Evolutionary conservation across 2,329 filamentous ascomycete species (phyloP), one percentile per base, ranked within the genome.

Genomic region (Microcyclospora pomicola): DNA sequence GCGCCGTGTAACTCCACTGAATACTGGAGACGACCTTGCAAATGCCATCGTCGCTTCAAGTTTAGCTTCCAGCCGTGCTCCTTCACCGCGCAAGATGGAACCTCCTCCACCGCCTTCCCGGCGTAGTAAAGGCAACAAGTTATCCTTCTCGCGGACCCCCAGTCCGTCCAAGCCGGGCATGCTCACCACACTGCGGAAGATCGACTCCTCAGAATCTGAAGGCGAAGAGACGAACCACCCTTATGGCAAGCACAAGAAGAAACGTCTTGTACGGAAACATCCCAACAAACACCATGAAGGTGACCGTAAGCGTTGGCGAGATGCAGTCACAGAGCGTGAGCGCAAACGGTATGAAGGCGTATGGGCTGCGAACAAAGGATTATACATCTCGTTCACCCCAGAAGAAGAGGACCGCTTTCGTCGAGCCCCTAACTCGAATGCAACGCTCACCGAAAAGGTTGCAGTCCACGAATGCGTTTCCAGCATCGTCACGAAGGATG

Each of bases 281-380:
- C 72, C 77, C 1, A 71, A 75, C 51, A 75, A 75, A 48, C 82
- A 91, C 51, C 76, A 83, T 49, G 82, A 88, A 54, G 82, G 54
- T 35, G 71, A 80, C 3, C 72, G 82, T 13, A 78, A 75, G 51
- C 73, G 81, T 6, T 91, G 83, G 83, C 72, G 81, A 31, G 82
- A 87, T 47, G 69, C 75, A 43, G 73, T 91, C 31, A 82, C 79
- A 0, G 70, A 74, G 34, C 66, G 74, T 5, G 82, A 91, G 53
- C 67, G 80, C n/a, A 82, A 81, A 52, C 71, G 83, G 1, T 91
- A 91, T 57, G 83, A 88, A 57, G 83, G 80, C 2, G 72, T 91
- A 1, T 91, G 82, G 82, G 83, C 83, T 1, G 83, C 81, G 31
- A 91, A 91, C 50, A 74, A 76, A 35, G 82, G 82, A 0, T 41